Evolutionary conservation across 2,329 filamentous ascomycete species (phyloP).

Genomic region (Clonostachys rosea): DNA sequence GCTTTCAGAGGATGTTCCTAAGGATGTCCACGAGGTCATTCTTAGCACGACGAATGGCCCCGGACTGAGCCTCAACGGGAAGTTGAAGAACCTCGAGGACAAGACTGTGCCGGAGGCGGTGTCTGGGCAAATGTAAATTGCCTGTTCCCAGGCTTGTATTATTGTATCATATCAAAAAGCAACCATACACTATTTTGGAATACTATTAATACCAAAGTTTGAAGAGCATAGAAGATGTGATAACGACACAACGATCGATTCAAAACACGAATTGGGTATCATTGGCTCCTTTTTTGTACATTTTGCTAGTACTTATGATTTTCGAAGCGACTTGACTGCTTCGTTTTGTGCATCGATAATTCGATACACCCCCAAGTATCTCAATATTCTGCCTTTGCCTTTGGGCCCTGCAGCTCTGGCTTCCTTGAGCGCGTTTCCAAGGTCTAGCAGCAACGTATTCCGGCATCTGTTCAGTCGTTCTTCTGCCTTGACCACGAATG

Average conservation of each 20-base stretch:
- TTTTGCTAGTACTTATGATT: slow-evolving; percentile 18
- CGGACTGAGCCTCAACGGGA: slow-evolving; percentile 80
- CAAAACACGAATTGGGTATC: not conserved
- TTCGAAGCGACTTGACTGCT: slow-evolving; percentile 41
- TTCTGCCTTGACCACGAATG: slow-evolving; percentile 46
- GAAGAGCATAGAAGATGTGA: not conserved
- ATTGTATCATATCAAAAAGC: slow-evolving; percentile 31
- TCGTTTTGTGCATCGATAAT: slow-evolving; percentile 46
- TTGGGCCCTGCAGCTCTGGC: slow-evolving; percentile 33
- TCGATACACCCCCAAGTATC: slow-evolving; percentile 48
- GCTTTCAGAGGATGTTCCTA: slow-evolving; percentile 51
- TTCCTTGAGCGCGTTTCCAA: slow-evolving; percentile 43
- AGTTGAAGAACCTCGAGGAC: slow-evolving; percentile 61
- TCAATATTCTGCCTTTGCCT: slow-evolving; percentile 41
- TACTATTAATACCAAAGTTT: not conserved
- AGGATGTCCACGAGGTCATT: slow-evolving; percentile 57
- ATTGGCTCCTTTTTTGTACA: not conserved
- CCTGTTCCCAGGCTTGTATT: slow-evolving; percentile 12
- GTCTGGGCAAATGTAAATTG: slow-evolving; percentile 45
- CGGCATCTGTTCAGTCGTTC: slow-evolving; percentile 48
- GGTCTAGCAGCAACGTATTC: slow-evolving; percentile 51
- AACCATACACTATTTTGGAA: slow-evolving; percentile 6
- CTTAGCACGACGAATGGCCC: slow-evolving; percentile 84
- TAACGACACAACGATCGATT: not conserved
- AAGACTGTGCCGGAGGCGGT: slow-evolving; percentile 47